Evolutionary conservation across 139 green algal species (phyloP).

Genomic region (Chlorella sp.): DNA sequence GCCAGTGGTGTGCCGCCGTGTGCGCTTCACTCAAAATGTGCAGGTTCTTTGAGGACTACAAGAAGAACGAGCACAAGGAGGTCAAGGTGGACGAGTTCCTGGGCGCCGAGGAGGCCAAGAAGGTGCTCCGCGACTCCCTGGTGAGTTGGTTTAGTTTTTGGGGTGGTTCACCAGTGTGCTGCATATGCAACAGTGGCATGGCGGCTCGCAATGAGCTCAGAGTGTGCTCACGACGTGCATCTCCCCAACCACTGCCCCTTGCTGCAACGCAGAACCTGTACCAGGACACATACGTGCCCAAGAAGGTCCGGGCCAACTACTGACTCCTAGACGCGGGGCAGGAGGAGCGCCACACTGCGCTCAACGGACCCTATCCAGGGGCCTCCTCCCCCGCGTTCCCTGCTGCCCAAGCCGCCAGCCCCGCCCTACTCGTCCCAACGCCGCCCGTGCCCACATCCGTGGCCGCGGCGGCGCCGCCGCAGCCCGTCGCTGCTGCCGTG

Average conservation of each 20-base stretch:
- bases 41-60: slow-evolving; percentile 95
- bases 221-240: not conserved
- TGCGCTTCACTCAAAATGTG: too few relatives aligned
- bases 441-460: too few relatives aligned
- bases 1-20: too few relatives aligned
- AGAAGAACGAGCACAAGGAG: slow-evolving; percentile 95
- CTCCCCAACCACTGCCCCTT: not conserved
- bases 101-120: slow-evolving; percentile 61
- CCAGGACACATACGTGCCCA: slow-evolving; percentile 70
- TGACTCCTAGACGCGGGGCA: not conserved
- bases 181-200: not conserved
- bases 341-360: not conserved
- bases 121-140: slow-evolving; percentile 69
- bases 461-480: too few relatives aligned
- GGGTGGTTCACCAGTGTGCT: not conserved
- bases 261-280: slow-evolving; percentile 46
- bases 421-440: too few relatives aligned
- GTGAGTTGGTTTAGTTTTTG: slow-evolving; percentile 22
- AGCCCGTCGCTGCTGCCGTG: too few relatives aligned
- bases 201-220: not conserved
- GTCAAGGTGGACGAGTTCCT: slow-evolving; percentile 92
- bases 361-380: too few relatives aligned
- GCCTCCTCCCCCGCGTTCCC: too few relatives aligned
- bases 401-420: too few relatives aligned
- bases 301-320: slow-evolving; percentile 35